Conservation (phyloP, 2,329 filamentous ascomycete genomes). For the Exophiala bonariae region DNA sequence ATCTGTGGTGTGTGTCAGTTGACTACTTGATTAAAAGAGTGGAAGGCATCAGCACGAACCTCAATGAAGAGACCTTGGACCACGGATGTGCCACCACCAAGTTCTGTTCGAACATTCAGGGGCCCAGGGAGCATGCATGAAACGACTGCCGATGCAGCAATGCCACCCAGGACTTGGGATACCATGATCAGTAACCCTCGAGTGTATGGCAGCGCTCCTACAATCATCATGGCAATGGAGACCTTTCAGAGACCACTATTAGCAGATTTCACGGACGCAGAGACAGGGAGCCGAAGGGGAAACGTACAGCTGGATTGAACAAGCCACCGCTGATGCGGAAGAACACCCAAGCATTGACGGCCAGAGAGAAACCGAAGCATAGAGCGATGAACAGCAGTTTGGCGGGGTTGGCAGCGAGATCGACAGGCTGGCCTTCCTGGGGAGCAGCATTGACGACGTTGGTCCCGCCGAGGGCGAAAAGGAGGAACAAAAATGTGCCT, state of each 20-base stretch:
- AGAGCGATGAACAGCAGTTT: constrained; percentile 41
- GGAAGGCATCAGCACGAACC: constrained; percentile 34
- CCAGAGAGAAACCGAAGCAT: constrained; percentile 46
- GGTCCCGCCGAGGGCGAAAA: constrained; percentile 48
- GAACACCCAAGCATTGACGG: constrained; percentile 56
- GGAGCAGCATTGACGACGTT: constrained; percentile 44
- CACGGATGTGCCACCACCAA: constrained; percentile 52
- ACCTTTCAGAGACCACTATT: constrained; percentile 33
- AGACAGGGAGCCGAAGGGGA: background rate
- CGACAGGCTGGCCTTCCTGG: constrained; percentile 2
- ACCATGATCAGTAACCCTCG: constrained; percentile 54
- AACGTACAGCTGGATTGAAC: constrained; percentile 49
- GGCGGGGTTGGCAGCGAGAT: constrained; percentile 17
- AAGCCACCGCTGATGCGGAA: constrained; percentile 52
- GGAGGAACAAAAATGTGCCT: constrained; percentile 52
- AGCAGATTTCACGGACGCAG: too few species aligned
- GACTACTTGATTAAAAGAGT: background rate
- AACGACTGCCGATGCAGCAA: constrained; percentile 60
- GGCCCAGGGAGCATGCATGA: constrained; percentile 58
- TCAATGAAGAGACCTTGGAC: constrained; percentile 66
- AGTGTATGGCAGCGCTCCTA: constrained; percentile 54
- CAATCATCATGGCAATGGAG: constrained; percentile 59
- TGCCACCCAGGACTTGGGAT: constrained; percentile 59
- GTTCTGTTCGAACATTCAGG: constrained; percentile 55
- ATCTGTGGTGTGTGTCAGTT: constrained; percentile 41